Evolutionary conservation across 225 moss, liverwort and hornwort species (phyloP), one percentile per base, ranked within the genome.

Genomic region (Anthoceros angustus): DNA sequence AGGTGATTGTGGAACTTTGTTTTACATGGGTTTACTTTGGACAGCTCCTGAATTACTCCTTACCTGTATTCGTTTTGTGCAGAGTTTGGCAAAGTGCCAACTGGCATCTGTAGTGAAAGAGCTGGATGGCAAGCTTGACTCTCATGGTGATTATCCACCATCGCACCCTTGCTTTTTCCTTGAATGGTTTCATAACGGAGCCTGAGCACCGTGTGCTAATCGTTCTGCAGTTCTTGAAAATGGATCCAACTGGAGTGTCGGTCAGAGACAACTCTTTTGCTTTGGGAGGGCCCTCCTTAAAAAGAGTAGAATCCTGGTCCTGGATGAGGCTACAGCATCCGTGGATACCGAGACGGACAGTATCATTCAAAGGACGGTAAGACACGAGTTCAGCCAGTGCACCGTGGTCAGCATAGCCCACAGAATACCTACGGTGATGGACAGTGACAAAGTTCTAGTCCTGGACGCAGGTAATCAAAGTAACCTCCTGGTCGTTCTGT

Each of bases 261-360:
- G 93, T 43, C 93, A 93, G 72, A 75, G 90, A 62, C 90, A 93
- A 61, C 87, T 93, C 8, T 90, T 93, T 70, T 87, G 93, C 71
- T 75, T 93, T 25, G 90, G 93, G 18, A 78, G 93, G 43, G 90
- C 84, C 0, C 74, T 93, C 11, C 69, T 93, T 62, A 86, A 84
- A 67, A 77, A 71, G 62, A 82, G 84, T 46, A 82, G 76, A 39
- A 83, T 93, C 63, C 69, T 93, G 63, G 87, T 93, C 12, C 78
- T 93, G 5, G 93, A 93, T 45, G 93, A 93, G 72, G 93, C 93
- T 10, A 93, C 93, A 39, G 90, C 93, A 18, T 93, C 93, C 4
- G 93, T 93, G 61, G 93, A 93, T 70, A 79, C 87, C 48, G 72
- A 84, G 41, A 80, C 79, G 0, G 79, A 80, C 62, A 20, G 64